A percentile compares a stretch with the other conserved stretches of the same genome.
Evolutionary conservation across 768 basidiomycete genomes (phyloP).

Genomic region (Agrocybe pediades): DNA sequence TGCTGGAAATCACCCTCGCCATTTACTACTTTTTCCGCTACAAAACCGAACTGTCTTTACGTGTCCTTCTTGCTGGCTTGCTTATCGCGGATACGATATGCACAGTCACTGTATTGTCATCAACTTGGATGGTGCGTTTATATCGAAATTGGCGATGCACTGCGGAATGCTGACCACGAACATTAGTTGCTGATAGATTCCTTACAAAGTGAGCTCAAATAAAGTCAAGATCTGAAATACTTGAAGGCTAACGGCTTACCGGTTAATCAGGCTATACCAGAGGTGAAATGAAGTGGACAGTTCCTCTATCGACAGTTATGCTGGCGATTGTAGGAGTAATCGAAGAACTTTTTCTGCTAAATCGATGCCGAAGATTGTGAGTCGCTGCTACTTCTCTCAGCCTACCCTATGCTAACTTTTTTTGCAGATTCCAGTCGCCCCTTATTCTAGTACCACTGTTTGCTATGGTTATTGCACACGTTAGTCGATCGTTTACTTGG

Average conservation of each 20-base stretch:
- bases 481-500: background rate
- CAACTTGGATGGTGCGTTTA: slow-evolving; percentile 22
- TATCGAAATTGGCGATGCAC: background rate
- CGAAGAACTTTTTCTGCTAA: slow-evolving; percentile 23
- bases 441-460: slow-evolving; percentile 14
- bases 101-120: slow-evolving; percentile 19
- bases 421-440: slow-evolving; percentile 16
- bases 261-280: slow-evolving; percentile 15
- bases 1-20: slow-evolving; percentile 23
- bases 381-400: background rate
- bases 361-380: slow-evolving; percentile 23
- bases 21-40: slow-evolving; percentile 23
- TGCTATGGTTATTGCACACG: slow-evolving; percentile 19
- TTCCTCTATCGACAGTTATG: slow-evolving; percentile 19
- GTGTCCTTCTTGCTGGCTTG: slow-evolving; percentile 16
- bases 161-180: background rate
- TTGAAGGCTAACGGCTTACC: background rate
- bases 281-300: slow-evolving; percentile 18
- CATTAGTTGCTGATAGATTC: slow-evolving; percentile 18
- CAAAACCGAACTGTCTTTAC: slow-evolving; percentile 15
- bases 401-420: too few species aligned
- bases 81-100: slow-evolving; percentile 21
- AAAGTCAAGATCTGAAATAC: background rate
- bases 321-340: slow-evolving; percentile 16
- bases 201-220: slow-evolving; percentile 7